A percentile compares a stretch with the other conserved stretches of the same genome.
These are phyloP conservation scores for Acanthamoeba lenticulata DNA, from an alignment of 208 protist genomes.

Conservation along the genomic window DNA sequence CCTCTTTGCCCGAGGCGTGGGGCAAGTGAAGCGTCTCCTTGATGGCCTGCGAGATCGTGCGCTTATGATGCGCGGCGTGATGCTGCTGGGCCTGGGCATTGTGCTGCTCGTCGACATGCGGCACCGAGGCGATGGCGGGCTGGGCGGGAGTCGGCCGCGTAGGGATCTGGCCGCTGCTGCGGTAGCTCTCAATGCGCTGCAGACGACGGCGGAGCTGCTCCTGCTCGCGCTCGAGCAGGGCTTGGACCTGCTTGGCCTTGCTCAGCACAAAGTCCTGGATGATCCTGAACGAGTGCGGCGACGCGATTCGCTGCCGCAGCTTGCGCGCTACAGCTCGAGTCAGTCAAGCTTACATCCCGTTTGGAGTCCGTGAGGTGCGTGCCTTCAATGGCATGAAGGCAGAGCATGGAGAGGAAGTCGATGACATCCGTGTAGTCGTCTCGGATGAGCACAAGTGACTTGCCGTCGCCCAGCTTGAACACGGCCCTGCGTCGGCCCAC, in stretches of 20 bases:
- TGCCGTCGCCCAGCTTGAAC: conserved; percentile 91
- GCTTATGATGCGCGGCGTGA: background rate
- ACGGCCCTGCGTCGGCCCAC: conserved; percentile 81
- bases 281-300: background rate
- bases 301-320: background rate
- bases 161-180: background rate
- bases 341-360: too few relatives aligned
- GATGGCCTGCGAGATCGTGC: too few relatives aligned
- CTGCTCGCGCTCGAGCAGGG: background rate
- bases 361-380: too few relatives aligned
- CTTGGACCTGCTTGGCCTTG: background rate
- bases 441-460: conserved; percentile 90
- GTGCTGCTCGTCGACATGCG: background rate
- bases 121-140: too few relatives aligned
- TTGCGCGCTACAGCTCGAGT: too few relatives aligned
- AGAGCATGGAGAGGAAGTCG: conserved; percentile 92
- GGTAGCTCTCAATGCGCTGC: background rate
- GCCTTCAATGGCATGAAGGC: conserved; percentile 92
- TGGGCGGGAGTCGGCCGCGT: too few relatives aligned
- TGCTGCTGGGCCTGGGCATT: background rate
- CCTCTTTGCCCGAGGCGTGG: too few relatives aligned
- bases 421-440: conserved; percentile 91
- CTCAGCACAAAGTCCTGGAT: conserved; percentile 1
- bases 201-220: background rate
- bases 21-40: too few relatives aligned